Conservation (phyloP, 345 rosid species). For the Bruguiera gymnorhiza region DNA sequence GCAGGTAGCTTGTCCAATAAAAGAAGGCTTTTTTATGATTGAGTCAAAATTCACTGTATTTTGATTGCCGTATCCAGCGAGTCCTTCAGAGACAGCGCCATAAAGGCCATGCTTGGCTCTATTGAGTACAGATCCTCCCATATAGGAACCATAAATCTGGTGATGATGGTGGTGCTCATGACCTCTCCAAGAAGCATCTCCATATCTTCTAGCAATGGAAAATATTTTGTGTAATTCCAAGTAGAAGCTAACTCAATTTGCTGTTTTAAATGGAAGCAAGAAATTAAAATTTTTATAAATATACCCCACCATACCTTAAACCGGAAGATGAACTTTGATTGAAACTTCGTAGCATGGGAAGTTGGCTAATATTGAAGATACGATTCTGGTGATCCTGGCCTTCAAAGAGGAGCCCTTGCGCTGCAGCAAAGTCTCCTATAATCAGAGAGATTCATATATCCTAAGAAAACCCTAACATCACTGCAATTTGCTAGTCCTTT, state of each 20-base stretch:
- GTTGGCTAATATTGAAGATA: constrained; percentile 53
- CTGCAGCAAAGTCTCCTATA: constrained; percentile 24
- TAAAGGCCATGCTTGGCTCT: constrained; percentile 32
- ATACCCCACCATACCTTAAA: constrained; percentile 16
- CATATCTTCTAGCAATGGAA: constrained; percentile 32
- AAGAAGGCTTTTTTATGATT: constrained; percentile 12
- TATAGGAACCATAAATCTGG: constrained; percentile 22
- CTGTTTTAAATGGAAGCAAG: neutral
- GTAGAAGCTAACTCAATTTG: neutral
- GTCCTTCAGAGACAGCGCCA: constrained; percentile 32
- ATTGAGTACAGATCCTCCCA: constrained; percentile 18
- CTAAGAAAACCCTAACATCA: constrained; percentile 32
- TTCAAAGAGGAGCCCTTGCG: constrained; percentile 46
- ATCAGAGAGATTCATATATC: neutral
- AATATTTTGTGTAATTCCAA: neutral
- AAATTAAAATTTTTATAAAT: neutral
- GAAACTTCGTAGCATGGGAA: constrained; percentile 57
- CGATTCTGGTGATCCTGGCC: constrained; percentile 36
- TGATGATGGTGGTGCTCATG: constrained; percentile 27
- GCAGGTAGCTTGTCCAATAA: constrained; percentile 12
- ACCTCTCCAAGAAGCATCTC: constrained; percentile 44
- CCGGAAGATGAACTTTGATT: constrained; percentile 43
- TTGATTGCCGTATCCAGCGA: constrained; percentile 26
- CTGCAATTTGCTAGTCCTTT: neutral
- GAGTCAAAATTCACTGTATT: constrained; percentile 30